A percentile compares a stretch with the other conserved stretches of the same genome.
These are phyloP conservation scores for Oryza meridionalis DNA, from an alignment of 176 grass and related monocot species.

Conservation along the genomic window DNA sequence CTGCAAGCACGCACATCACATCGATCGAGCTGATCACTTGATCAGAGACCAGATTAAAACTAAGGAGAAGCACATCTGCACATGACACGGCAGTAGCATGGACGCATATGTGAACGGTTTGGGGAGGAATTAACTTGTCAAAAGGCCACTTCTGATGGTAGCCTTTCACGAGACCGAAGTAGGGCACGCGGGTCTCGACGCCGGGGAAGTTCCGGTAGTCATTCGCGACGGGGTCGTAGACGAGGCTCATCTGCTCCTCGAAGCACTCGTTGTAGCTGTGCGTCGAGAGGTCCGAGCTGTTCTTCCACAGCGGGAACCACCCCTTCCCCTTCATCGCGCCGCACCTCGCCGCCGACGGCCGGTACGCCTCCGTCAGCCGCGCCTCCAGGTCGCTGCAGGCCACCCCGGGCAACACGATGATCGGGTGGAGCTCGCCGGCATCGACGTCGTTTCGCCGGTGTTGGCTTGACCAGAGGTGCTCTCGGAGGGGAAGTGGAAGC, in stretches of 20 bases:
- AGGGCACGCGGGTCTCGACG: conserved; percentile 9
- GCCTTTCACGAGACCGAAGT: too few species aligned
- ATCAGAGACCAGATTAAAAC: too few species aligned
- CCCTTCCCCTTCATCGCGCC: conserved; percentile 23
- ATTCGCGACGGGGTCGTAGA: not conserved
- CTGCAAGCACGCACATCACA: too few species aligned
- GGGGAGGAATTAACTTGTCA: too few species aligned
- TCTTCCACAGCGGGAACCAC: conserved; percentile 19
- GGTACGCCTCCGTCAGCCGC: conserved; percentile 14
- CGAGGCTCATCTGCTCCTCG: conserved; percentile 30
- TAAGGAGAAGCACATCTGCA: too few species aligned
- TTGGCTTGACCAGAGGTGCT: not conserved
- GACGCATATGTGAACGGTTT: too few species aligned
- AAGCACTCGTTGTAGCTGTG: conserved; percentile 19
- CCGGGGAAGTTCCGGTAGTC: not conserved
- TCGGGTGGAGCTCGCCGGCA: not conserved
- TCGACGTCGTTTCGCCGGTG: not conserved
- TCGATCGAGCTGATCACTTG: too few species aligned
- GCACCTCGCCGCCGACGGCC: not conserved
- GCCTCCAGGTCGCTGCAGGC: conserved; percentile 30
- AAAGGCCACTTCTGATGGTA: too few species aligned
- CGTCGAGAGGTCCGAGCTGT: not conserved
- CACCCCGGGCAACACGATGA: not conserved
- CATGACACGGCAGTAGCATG: too few species aligned
- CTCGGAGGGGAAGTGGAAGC: not conserved